Evolutionary conservation across 202 grass and related monocot genomes (phyloP).

Genomic region (Setaria italica): DNA sequence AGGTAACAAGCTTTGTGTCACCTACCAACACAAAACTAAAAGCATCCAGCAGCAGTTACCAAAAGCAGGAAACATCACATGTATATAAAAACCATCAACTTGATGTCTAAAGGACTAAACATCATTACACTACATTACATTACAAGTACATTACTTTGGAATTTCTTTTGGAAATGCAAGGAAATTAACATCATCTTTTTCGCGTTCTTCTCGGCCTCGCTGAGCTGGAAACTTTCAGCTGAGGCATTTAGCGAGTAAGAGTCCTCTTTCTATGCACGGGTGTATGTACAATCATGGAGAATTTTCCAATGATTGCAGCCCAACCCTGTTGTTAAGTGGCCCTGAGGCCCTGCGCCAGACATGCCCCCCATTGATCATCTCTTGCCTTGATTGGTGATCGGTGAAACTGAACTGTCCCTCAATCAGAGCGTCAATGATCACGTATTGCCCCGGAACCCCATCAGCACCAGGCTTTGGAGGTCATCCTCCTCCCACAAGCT

Average conservation of each 20-base stretch:
- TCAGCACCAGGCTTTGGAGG: conserved; percentile 72
- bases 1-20: not conserved
- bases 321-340: conserved; percentile 24
- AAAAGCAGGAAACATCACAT: conserved; percentile 15
- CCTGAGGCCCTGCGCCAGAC: conserved; percentile 29
- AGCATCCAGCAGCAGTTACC: not conserved
- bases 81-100: not conserved
- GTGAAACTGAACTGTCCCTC: conserved; percentile 40
- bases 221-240: not conserved
- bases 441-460: conserved; percentile 53
- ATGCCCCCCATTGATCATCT: conserved; percentile 17
- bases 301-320: conserved; percentile 42
- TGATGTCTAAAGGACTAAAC: not conserved
- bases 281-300: conserved; percentile 37
- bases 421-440: conserved; percentile 35
- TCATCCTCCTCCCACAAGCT: conserved; percentile 65
- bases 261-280: conserved; percentile 13
- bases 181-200: not conserved
- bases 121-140: conserved; percentile 39
- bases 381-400: conserved; percentile 19
- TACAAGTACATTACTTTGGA: not conserved
- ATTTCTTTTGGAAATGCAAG: not conserved
- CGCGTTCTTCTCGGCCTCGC: not conserved
- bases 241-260: not conserved
- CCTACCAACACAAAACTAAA: conserved; percentile 7